Percentiles rank a stretch among this genome's conserved stretches.
Evolutionary conservation across 164 flowering plant genomes (phyloP).

Genomic region (Tinospora cordifolia): DNA sequence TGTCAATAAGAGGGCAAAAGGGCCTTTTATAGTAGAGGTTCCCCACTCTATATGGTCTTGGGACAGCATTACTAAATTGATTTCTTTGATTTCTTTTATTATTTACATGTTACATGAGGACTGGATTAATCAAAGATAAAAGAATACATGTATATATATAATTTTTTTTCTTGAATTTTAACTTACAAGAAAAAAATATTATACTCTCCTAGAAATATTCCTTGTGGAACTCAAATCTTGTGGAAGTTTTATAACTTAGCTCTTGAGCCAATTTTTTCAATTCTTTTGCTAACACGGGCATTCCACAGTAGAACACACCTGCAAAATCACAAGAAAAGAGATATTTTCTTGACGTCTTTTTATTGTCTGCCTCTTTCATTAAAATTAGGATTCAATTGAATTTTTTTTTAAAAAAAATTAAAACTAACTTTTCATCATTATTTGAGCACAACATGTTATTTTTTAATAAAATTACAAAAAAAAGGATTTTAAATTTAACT

Average conservation of each 20-base stretch:
- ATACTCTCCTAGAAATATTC: constrained; percentile 48
- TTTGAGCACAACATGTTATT: too few relatives aligned
- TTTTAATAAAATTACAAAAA: too few relatives aligned
- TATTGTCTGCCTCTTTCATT: neutral
- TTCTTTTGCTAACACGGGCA: constrained; percentile 82
- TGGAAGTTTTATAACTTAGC: constrained; percentile 62
- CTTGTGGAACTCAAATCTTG: constrained; percentile 92
- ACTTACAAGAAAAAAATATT: neutral
- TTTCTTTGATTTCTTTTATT: neutral
- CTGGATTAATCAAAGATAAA: neutral
- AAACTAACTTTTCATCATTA: too few relatives aligned
- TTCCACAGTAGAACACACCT: constrained; percentile 98
- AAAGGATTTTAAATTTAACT: too few relatives aligned
- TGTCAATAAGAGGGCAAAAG: neutral
- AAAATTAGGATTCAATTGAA: too few relatives aligned
- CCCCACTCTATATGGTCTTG: constrained; percentile 1
- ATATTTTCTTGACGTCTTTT: neutral
- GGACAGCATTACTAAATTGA: neutral
- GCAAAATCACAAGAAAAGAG: constrained; percentile 16
- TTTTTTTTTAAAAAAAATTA: too few relatives aligned
- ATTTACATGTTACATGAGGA: neutral
- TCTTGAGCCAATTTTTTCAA: constrained; percentile 61
- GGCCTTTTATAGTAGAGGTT: neutral
- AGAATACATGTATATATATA: neutral
- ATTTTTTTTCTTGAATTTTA: neutral